Conservation (phyloP, 352 stramenopile genomes). For the Globisporangium emineosum region DNA sequence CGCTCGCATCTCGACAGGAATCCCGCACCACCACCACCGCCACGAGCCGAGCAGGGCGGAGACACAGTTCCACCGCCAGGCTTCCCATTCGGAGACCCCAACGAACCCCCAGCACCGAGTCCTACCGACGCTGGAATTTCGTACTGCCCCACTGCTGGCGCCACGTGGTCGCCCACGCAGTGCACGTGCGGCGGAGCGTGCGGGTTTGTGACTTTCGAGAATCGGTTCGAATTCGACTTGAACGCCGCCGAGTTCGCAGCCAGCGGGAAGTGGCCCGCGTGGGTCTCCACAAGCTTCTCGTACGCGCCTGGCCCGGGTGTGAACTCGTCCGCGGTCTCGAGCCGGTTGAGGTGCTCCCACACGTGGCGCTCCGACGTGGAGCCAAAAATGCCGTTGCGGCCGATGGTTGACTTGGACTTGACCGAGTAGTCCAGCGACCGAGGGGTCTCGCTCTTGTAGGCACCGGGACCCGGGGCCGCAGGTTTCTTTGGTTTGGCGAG, state of each 20-base stretch:
- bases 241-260: conserved; percentile 48
- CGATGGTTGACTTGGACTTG: conserved; percentile 44
- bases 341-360: conserved; percentile 53
- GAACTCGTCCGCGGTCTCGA: conserved; percentile 36
- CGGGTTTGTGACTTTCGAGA: conserved; percentile 34
- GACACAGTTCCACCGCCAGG: background rate
- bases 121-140: conserved; percentile 22
- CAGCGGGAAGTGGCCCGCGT: conserved; percentile 33
- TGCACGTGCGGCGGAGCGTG: conserved; percentile 51
- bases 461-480: conserved; percentile 38
- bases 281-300: conserved; percentile 20
- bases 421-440: conserved; percentile 53
- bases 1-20: conserved; percentile 49
- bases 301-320: conserved; percentile 66
- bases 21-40: conserved; percentile 1
- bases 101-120: background rate
- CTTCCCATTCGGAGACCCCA: conserved; percentile 5
- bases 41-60: conserved; percentile 10
- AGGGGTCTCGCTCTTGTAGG: conserved; percentile 64
- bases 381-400: conserved; percentile 71
- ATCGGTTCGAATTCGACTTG: conserved; percentile 55
- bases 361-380: conserved; percentile 69
- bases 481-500: conserved; percentile 38
- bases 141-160: conserved; percentile 50
- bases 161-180: conserved; percentile 40